Base-by-base conservation (phyloP, 164 flowering plant species). In the Nymphaea thermarum region DNA sequence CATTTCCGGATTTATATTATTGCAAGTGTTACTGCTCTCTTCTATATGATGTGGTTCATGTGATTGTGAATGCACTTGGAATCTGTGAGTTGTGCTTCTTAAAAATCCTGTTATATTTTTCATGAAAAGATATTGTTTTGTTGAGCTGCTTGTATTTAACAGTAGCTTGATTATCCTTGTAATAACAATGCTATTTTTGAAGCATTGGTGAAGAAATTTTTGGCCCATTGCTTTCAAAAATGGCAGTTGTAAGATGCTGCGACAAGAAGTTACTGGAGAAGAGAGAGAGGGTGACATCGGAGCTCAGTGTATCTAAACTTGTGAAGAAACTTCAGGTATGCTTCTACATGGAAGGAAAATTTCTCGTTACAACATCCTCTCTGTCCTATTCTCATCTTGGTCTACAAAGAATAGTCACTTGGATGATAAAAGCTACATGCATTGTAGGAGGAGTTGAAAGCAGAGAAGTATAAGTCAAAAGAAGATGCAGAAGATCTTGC, bases 401-500 rank as follows among this genome's bases (percentile, higher is more conserved):
- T 25, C 36, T 25, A 25, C 36, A 25, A 25, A 25, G 36, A 25
- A 25, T 25, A 25, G 36, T 51, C 14, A 15, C 4, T 51, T 15
- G 14, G 4, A 15, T 51, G 14, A 51, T 51, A 51, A 8, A 8
- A 8, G 12, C 57, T 51, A 51, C 57, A 51, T 51, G 14, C 57
- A 8, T 15, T 51, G 57, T 75, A 91, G 97, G 88, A 82, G 61
- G 89, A 92, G 68, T 69, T 92, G 74, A 87, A 79, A 66, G 83
- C 75, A 70, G 87, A 87, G 71, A 92, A 80, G 77, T 71, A 72
- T 61, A 92, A 83, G 75, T 86, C 95, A n/a, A 88, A 85, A 72
- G 95, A 91, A 72, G 93, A 89, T 72, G 86, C 91, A 25, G 93
- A 87, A 69, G 95, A 87, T 78, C 79, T 91, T 57, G 81, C 87